phyloP scores from a whole-genome alignment of 805 yeast genomes.

The Metschnikowia lachancei region DNA sequence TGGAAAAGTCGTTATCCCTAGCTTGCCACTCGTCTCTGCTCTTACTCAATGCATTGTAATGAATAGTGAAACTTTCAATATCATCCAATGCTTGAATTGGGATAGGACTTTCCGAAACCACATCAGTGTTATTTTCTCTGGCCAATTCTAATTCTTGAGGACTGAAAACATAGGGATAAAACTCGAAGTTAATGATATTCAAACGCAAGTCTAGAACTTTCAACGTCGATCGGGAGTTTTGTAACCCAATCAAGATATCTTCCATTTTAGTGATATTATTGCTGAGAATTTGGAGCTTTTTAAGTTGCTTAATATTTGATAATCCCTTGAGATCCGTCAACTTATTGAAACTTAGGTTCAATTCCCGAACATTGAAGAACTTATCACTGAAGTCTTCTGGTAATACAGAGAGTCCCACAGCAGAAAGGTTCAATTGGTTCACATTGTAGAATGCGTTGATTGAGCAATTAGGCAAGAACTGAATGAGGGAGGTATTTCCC shows the following conservation, averaged over 20 bases:
- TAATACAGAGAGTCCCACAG: slow-evolving; percentile 41
- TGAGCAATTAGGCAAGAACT: not conserved
- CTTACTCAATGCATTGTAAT: slow-evolving; percentile 42
- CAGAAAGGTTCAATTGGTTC: slow-evolving; percentile 43
- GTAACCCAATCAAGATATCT: slow-evolving; percentile 30
- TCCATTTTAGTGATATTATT: slow-evolving; percentile 41
- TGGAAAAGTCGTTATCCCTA: slow-evolving; percentile 34
- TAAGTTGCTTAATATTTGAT: slow-evolving; percentile 32
- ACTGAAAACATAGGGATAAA: slow-evolving; percentile 54
- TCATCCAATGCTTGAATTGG: slow-evolving; percentile 49
- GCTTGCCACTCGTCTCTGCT: slow-evolving; percentile 38
- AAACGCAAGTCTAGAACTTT: slow-evolving; percentile 47
- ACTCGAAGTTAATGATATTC: slow-evolving; percentile 45
- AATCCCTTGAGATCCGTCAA: slow-evolving; percentile 36
- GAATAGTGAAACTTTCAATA: slow-evolving; percentile 49
- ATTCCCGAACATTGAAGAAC: slow-evolving; percentile 47
- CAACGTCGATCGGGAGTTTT: slow-evolving; percentile 32
- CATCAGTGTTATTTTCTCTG: slow-evolving; percentile 7
- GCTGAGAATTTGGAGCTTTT: slow-evolving; percentile 44
- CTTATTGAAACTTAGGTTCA: slow-evolving; percentile 51
- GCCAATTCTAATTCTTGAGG: slow-evolving; percentile 37
- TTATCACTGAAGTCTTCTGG: slow-evolving; percentile 36
- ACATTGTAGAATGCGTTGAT: slow-evolving; percentile 31
- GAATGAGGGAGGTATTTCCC: slow-evolving; percentile 27
- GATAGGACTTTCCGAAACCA: slow-evolving; percentile 28